Base-by-base conservation (phyloP, 208 protist species). In the Crithidia thermophila region DNA sequence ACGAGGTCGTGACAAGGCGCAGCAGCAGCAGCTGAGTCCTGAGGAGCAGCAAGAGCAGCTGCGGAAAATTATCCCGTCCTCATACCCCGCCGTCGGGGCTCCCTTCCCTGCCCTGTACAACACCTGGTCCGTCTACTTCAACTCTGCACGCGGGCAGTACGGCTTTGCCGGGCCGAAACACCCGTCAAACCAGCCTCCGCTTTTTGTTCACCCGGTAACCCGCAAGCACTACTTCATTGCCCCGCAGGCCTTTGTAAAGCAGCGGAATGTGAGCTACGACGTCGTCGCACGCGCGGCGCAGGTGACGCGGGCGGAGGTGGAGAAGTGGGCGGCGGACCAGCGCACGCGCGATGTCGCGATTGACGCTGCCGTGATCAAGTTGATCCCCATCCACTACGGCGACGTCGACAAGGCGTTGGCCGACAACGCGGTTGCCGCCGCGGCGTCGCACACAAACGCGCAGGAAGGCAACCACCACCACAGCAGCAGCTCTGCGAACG, bases 261-360 rank as follows among this genome's bases (percentile, higher is more conserved):
- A 91, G 49, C 80, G 77, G 23, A 52, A 68, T 27, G 52, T 95
- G 9, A 72, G 68, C 18, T 25, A 59, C 20, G 71, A 77, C 18
- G 84, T 63, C n/a, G 75, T 92, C 42, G 81, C 85, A 0, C 56
- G 43, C 2, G 78, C 28, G 14, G 57, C 67, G 5, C 16, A 77
- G 1, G 69, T 67, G 34, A 28, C 40, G 3, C 40, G 78, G 31
- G 67, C 64, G n/a, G 81, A 80, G 31, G 90, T 93, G 47, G 58
- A 79, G 72, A 23, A 11, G 11, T 95, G 90, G 87, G 34, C 90
- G 73, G 31, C 14, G 2, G 90, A 95, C 43, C 90, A 95, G 62
- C 77, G 85, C 28, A 61, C 28, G 20, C 84, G 90, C 27, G 59
- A 85, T 53, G 36, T 63, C 21, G 76, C 63, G 13, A 60, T 95